Evolutionary conservation across 495 filamentous ascomycete species (phyloP).

Genomic region (Thozetella sp.): DNA sequence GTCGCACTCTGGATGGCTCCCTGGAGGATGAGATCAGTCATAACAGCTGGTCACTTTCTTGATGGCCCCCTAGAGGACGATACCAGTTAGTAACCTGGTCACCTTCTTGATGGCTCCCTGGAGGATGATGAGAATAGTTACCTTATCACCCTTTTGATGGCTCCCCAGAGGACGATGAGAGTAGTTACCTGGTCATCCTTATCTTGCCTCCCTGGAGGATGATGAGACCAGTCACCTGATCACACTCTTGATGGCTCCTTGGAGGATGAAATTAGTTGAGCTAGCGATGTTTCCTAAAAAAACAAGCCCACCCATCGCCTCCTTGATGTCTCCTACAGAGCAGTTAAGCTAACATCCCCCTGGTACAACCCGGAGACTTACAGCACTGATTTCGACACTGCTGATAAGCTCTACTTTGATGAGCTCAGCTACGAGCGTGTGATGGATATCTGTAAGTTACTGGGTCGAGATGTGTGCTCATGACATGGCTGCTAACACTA

Average conservation of each 20-base stretch:
- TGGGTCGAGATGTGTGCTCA: not conserved
- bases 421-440: slow-evolving; percentile 96
- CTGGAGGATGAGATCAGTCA: not conserved
- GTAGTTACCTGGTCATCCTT: too few species aligned
- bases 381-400: slow-evolving; percentile 87
- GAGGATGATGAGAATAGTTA: too few species aligned
- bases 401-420: slow-evolving; percentile 97
- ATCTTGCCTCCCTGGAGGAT: too few species aligned
- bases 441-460: slow-evolving; percentile 82
- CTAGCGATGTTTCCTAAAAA: too few species aligned
- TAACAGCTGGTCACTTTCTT: too few species aligned
- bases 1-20: not conserved
- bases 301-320: not conserved
- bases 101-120: too few species aligned
- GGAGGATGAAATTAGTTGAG: too few species aligned
- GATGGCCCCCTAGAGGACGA: not conserved
- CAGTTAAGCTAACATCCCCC: slow-evolving; percentile 16
- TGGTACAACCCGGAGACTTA: slow-evolving; percentile 85
- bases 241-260: too few species aligned
- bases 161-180: too few species aligned
- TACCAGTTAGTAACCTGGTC: too few species aligned
- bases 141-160: too few species aligned
- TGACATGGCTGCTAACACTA: not conserved
- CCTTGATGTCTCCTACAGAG: not conserved
- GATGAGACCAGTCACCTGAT: too few species aligned